A percentile compares a stretch with the other conserved stretches of the same genome.
Evolutionary conservation across 169 alveolate species (phyloP).

Genomic region (Plasmodium fragile): DNA sequence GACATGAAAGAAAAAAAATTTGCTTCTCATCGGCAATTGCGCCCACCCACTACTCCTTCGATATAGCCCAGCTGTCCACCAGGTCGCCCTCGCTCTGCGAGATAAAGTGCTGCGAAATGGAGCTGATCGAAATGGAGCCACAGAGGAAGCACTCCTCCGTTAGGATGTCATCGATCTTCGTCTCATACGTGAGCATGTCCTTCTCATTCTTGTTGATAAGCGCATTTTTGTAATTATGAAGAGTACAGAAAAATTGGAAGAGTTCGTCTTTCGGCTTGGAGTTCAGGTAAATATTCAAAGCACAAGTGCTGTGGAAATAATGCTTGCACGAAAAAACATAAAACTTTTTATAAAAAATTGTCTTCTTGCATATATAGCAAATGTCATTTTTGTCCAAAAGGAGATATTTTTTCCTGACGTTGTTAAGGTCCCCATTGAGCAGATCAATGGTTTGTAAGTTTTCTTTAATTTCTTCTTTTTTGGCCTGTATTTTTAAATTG

Average conservation of each 20-base stretch:
- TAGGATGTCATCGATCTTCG: slow-evolving; percentile 71
- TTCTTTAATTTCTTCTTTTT: slow-evolving; percentile 74
- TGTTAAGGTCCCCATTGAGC: slow-evolving; percentile 63
- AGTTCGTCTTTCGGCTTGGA: slow-evolving; percentile 55
- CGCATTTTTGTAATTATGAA: slow-evolving; percentile 66
- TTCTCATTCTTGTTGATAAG: slow-evolving; percentile 41
- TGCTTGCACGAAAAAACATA: slow-evolving; percentile 75
- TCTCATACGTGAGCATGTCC: slow-evolving; percentile 47
- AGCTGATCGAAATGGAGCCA: slow-evolving; percentile 65
- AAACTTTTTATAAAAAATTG: slow-evolving; percentile 57
- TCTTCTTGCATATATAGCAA: slow-evolving; percentile 73
- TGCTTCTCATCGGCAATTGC: background rate
- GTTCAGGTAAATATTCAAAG: slow-evolving; percentile 52
- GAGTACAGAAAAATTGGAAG: slow-evolving; percentile 45
- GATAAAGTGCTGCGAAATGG: slow-evolving; percentile 41
- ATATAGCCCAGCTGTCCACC: slow-evolving; percentile 59
- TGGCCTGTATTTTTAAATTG: slow-evolving; percentile 73
- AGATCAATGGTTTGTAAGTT: slow-evolving; percentile 57
- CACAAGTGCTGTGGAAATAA: slow-evolving; percentile 73
- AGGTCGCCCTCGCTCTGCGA: slow-evolving; percentile 35
- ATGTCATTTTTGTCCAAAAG: slow-evolving; percentile 59
- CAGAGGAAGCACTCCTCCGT: slow-evolving; percentile 76
- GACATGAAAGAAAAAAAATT: background rate
- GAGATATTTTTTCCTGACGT: slow-evolving; percentile 40
- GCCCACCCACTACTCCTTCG: slow-evolving; percentile 18